Evolutionary conservation across 2,329 filamentous ascomycete genomes (phyloP).

Genomic region (Ascosphaera acerosa): DNA sequence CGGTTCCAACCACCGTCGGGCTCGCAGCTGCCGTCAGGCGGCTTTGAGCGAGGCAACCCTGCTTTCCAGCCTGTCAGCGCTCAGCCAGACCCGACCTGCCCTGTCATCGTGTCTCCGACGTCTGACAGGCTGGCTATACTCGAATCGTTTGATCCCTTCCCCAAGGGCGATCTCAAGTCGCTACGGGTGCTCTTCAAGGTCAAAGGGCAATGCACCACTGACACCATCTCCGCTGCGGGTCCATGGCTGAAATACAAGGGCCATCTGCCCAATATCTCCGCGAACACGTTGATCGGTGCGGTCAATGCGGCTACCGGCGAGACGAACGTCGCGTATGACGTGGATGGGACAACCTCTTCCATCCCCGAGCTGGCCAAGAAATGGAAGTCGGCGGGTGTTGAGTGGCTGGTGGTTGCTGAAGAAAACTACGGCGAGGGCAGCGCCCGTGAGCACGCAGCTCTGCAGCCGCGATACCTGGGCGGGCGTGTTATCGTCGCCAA

Average conservation of each 20-base stretch:
- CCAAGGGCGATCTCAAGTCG: constrained; percentile 42
- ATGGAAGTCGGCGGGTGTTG: constrained; percentile 50
- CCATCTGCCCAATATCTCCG: constrained; percentile 89
- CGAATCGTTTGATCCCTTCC: constrained; percentile 74
- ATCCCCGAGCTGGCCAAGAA: constrained; percentile 69
- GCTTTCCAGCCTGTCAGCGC: constrained; percentile 48
- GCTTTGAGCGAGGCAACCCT: constrained; percentile 59
- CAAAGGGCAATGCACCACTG: constrained; percentile 92
- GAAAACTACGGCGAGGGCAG: constrained; percentile 92
- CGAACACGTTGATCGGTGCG: constrained; percentile 91
- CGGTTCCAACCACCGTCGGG: constrained; percentile 53
- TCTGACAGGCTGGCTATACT: constrained; percentile 76
- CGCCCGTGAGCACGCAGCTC: constrained; percentile 66
- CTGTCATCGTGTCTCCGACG: constrained; percentile 59
- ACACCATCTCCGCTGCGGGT: constrained; percentile 90
- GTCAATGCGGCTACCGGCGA: constrained; percentile 79
- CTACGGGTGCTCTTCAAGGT: constrained; percentile 88
- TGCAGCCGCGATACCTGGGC: constrained; percentile 77
- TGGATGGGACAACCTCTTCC: constrained; percentile 44
- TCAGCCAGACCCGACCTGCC: constrained; percentile 40
- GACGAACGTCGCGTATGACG: constrained; percentile 77
- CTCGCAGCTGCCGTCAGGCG: constrained; percentile 35
- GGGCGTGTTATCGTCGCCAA: constrained; percentile 64
- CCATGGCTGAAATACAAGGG: constrained; percentile 99
- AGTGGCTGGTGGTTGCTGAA: constrained; percentile 90